Evolutionary conservation across 176 grass and related monocot species (phyloP), one percentile per base, ranked within the genome.

Genomic region (Eragrostis nindensis): DNA sequence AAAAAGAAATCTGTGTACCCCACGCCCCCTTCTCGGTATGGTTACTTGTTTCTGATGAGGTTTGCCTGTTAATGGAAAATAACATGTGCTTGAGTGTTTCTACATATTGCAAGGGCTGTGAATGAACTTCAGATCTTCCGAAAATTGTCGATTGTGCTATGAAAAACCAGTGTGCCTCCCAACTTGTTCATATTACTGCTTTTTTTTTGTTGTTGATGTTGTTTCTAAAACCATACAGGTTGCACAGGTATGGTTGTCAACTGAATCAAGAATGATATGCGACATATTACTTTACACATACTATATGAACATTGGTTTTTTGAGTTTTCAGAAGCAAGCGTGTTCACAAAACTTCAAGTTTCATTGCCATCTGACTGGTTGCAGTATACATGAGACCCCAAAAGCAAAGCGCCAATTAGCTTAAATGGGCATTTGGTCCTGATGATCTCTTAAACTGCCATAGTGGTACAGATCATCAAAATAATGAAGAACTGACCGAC

Each of bases 391-490:
- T 57, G 19, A 65, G 55, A 63, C 32, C n/a, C 41, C 0, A 9
- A 41, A 83, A 68, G 19, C 19, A 49, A 60, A 68, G 6, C n/a
- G 39, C 16, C 53, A 81, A 68, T 57, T 13, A 25, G 10, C 24
- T 71, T 25, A 38, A 74, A n/a, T 45, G 36, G 48, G 47, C 19
- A 64, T 56, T 66, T 3, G 73, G 12, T 73, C 62, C 27, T 72
- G 4, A 22, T 72, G 4, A 22, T 83, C 49, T 42, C 29, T 78
- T 15, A 77, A 45, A 29, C 45, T 66, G 46, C 17, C 18, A 48
- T 4, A 39, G 62, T 50, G 43, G 63, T 36, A 36, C 32, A 36
- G 32, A 36, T 36, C 32, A 75, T 85, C 12, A 0, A 26, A 65
- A 74, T 21, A 74, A 45, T 45, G 19, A 54, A 22, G 3, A 30